These are phyloP conservation scores for Pseudogymnoascus sp. DNA, from an alignment of 2,329 filamentous ascomycete species.

Conservation along the genomic window DNA sequence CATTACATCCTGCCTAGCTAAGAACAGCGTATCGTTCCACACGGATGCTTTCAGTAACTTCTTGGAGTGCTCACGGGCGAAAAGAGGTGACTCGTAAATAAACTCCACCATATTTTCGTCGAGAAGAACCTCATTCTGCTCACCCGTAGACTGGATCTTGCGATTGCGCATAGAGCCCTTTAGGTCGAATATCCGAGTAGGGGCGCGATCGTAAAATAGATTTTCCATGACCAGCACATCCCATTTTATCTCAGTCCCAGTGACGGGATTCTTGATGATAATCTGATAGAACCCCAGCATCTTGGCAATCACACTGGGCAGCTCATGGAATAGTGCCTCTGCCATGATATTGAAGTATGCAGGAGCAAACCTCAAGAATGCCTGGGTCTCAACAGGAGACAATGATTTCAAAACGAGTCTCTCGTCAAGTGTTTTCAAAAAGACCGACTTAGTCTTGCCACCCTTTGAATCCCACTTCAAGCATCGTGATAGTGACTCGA, in stretches of 20 bases:
- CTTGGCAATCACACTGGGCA: constrained; percentile 95
- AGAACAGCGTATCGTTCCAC: constrained; percentile 95
- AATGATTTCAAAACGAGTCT: constrained; percentile 75
- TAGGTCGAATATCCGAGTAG: constrained; percentile 85
- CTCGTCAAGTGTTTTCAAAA: constrained; percentile 92
- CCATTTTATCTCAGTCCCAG: constrained; percentile 87
- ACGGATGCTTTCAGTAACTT: constrained; percentile 85
- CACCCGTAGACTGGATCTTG: constrained; percentile 90
- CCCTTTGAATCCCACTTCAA: constrained; percentile 98
- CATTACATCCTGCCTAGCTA: constrained; percentile 95
- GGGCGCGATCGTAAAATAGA: constrained; percentile 87
- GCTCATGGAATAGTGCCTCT: constrained; percentile 86
- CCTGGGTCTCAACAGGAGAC: constrained; percentile 82
- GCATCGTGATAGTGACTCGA: constrained; percentile 90
- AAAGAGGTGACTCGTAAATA: constrained; percentile 94
- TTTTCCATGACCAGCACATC: constrained; percentile 96
- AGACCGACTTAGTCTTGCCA: constrained; percentile 95
- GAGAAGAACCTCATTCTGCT: constrained; percentile 90
- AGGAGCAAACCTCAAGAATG: constrained; percentile 90
- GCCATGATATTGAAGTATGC: constrained; percentile 98
- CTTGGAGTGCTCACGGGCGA: constrained; percentile 91
- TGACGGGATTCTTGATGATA: constrained; percentile 88
- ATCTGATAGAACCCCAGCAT: constrained; percentile 99
- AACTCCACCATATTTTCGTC: constrained; percentile 99
- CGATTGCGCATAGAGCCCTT: constrained; percentile 98